Base-by-base conservation (phyloP, 495 filamentous ascomycete genomes). In the Chaetomium cochliodes region DNA sequence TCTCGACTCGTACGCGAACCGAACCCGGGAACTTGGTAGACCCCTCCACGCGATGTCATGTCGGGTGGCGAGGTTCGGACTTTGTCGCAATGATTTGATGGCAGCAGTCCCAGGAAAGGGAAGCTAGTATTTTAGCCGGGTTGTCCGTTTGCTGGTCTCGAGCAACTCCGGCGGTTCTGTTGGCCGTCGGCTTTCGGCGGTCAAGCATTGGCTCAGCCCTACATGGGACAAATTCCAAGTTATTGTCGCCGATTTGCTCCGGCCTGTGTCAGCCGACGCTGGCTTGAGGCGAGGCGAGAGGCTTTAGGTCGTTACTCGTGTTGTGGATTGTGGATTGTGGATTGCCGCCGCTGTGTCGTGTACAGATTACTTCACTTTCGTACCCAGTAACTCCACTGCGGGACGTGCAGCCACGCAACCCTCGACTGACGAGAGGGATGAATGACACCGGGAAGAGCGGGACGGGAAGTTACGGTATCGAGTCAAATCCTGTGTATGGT, bases 381-480 rank as follows among this genome's bases (percentile, higher is more conserved):
- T n/a, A n/a, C n/a, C n/a, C n/a, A n/a, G n/a, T n/a, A n/a, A n/a
- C n/a, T n/a, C n/a, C 33, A 37, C 33, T 37, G 8, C 11, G 33
- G 33, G 11, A 37, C 33, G 33, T 37, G 33, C 33, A 37, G 11
- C 30, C 30, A 33, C 30, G 30, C n/a, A 33, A 7, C 30, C 30
- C 6, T 9, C 33, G 8, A 37, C 33, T 8, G 6, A 37, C 33
- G 33, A 37, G 33, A 37, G 33, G 33, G 33, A 37, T 37, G 33
- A 37, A 37, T 37, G 33, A 37, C 33, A 37, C 33, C 33, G 63
- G 68, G 68, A 66, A 65, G 60, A 26, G 67, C 64, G 69, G 67
- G 66, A 68, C 68, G 70, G 70, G 65, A 70, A 68, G 70, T 58
- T 68, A 66, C 63, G 33, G 26, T 41, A 58, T 12, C 7, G n/a